A percentile compares a stretch with the other conserved stretches of the same genome.
phyloP scores from a whole-genome alignment of 192 early-diverging fungal species.

The Thamnidium elegans region DNA sequence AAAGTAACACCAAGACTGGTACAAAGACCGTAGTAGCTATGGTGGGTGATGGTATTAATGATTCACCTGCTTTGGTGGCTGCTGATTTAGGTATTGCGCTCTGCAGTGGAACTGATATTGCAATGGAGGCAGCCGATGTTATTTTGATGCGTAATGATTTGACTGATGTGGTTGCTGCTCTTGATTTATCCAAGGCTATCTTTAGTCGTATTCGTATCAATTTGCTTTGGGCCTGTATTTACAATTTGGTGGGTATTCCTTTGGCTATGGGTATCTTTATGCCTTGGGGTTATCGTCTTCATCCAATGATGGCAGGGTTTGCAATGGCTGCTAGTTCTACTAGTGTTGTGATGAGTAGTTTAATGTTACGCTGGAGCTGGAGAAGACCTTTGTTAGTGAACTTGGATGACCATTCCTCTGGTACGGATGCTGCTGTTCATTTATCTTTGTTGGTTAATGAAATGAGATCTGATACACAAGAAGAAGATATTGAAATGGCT shows the following conservation, averaged over 20 bases:
- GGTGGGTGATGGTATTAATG: conserved; percentile 97
- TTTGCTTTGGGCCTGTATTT: conserved; percentile 85
- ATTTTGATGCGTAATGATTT: conserved; percentile 91
- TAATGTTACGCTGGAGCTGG: conserved; percentile 73
- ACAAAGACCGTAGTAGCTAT: conserved; percentile 64
- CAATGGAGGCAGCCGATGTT: conserved; percentile 90
- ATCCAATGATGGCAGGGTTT: conserved; percentile 89
- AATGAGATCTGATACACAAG: neutral
- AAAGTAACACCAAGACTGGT: neutral
- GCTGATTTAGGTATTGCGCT: conserved; percentile 88
- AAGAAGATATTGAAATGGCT: conserved; percentile 17
- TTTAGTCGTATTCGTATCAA: conserved; percentile 84
- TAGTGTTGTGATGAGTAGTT: conserved; percentile 85
- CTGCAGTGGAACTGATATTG: conserved; percentile 91
- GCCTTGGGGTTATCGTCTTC: conserved; percentile 82
- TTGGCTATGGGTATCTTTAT: conserved; percentile 90
- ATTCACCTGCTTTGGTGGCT: conserved; percentile 85
- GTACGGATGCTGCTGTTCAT: neutral
- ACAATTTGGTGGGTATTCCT: conserved; percentile 89
- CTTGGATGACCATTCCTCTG: neutral
- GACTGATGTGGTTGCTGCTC: conserved; percentile 77
- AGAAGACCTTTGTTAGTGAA: conserved; percentile 33
- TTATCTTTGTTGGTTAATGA: conserved; percentile 7
- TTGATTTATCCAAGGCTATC: conserved; percentile 83
- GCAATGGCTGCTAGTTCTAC: conserved; percentile 93